A percentile compares a stretch with the other conserved stretches of the same genome.
phyloP scores from a whole-genome alignment of 2,329 filamentous ascomycete species.

The Alternaria triticina region DNA sequence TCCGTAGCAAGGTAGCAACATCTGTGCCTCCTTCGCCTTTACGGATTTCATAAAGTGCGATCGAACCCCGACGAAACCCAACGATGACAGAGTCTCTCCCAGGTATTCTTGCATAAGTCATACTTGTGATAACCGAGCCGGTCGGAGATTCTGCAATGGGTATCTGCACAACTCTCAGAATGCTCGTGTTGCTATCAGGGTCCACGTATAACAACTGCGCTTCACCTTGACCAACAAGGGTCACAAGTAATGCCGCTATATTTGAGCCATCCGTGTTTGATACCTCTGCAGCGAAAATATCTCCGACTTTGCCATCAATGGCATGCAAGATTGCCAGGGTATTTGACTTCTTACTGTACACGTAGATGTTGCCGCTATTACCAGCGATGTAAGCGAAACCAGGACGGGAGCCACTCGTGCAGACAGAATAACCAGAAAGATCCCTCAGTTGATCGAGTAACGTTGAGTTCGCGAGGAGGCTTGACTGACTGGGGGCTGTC shows the following conservation, averaged over 20 bases:
- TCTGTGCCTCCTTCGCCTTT: background rate
- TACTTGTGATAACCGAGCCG: constrained; percentile 61
- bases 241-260: constrained; percentile 45
- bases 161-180: constrained; percentile 15
- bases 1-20: constrained; percentile 15
- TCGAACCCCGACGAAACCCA: constrained; percentile 62
- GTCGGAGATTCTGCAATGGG: constrained; percentile 41
- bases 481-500: background rate
- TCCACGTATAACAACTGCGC: constrained; percentile 42
- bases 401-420: constrained; percentile 46
- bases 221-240: constrained; percentile 44
- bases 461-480: constrained; percentile 24
- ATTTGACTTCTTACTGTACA: constrained; percentile 35
- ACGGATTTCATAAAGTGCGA: constrained; percentile 56
- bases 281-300: constrained; percentile 40
- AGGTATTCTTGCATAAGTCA: constrained; percentile 40
- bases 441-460: constrained; percentile 44
- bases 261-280: background rate
- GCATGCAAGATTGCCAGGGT: constrained; percentile 33
- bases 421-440: constrained; percentile 57
- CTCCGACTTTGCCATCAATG: constrained; percentile 49
- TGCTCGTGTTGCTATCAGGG: background rate
- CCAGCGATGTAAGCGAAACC: constrained; percentile 56
- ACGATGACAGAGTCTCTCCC: constrained; percentile 51
- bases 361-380: constrained; percentile 51